Evolutionary conservation across 2,329 filamentous ascomycete species (phyloP).

Genomic region (Ceratocystis papillata): DNA sequence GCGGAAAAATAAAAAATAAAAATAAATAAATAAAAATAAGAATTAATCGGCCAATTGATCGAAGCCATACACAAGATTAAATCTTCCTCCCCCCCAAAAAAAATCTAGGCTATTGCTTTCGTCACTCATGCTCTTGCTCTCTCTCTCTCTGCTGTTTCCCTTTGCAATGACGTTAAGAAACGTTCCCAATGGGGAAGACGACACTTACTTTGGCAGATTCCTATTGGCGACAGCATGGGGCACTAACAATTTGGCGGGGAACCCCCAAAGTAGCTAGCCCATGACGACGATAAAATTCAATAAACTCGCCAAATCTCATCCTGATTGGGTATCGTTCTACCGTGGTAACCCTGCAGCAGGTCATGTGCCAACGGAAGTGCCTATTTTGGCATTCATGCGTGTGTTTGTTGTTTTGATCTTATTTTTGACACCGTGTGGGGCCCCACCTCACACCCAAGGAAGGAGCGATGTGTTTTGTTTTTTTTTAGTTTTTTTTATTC

Average conservation of each 20-base stretch:
- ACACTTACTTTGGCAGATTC: constrained; percentile 4
- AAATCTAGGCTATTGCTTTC: background rate
- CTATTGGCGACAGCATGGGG: background rate
- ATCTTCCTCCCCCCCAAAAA: background rate
- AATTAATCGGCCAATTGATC: background rate
- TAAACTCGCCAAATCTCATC: background rate
- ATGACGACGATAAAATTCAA: background rate
- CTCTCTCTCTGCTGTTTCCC: background rate
- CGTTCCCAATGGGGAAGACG: constrained; percentile 11
- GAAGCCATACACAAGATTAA: background rate
- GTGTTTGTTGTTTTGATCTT: constrained; percentile 5
- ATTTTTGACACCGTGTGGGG: constrained; percentile 11
- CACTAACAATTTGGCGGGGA: constrained; percentile 12
- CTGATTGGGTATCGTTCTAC: background rate
- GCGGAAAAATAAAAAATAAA: background rate
- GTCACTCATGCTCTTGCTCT: background rate
- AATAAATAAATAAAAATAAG: background rate
- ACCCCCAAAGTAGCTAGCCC: background rate
- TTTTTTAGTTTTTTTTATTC: background rate
- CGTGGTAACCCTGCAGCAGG: background rate
- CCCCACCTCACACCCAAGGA: background rate
- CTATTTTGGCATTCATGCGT: constrained; percentile 11
- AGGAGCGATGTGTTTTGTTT: background rate
- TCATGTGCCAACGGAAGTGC: constrained; percentile 9
- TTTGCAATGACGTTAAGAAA: constrained; percentile 10